phyloP scores from a whole-genome alignment of 352 stramenopile genomes.

The Globisporangium takayamanum region DNA sequence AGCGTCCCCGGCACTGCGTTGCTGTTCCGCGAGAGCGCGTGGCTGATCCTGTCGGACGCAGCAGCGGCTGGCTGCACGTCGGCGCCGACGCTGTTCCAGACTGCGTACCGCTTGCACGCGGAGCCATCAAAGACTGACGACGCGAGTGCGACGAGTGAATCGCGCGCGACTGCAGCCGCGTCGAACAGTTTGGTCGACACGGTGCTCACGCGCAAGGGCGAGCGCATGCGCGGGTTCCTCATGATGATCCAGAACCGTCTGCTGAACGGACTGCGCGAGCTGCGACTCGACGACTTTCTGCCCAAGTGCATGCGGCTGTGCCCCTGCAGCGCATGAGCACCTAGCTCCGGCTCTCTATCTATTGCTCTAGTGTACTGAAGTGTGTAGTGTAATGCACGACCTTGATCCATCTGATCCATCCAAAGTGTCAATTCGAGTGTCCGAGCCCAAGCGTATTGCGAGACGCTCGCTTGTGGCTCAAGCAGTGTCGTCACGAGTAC shows the following conservation, averaged over 20 bases:
- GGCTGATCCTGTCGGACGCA: constrained; percentile 7
- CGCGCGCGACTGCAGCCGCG: no score
- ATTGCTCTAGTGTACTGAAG: neutral
- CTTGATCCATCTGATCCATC: no score
- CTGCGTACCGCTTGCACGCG: neutral
- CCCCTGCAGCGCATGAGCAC: neutral
- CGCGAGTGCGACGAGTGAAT: neutral
- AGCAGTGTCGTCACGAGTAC: no score
- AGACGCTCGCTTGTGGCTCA: no score
- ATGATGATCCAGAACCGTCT: neutral
- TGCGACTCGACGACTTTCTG: neutral
- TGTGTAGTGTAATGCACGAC: no score
- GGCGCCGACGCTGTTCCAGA: neutral
- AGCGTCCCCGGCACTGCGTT: neutral
- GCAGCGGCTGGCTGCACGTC: neutral
- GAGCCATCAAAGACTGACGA: no score
- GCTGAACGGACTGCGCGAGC: neutral
- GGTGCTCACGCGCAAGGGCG: neutral
- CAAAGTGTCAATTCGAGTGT: no score
- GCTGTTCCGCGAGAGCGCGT: constrained; percentile 8
- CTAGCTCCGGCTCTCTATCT: neutral
- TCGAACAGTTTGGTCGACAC: neutral
- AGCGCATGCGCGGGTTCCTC: constrained; percentile 1
- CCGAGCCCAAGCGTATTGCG: no score
- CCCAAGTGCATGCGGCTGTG: neutral